These are phyloP conservation scores for Kwoniella heveanensis DNA, from an alignment of 768 basidiomycete genomes.

Conservation along the genomic window DNA sequence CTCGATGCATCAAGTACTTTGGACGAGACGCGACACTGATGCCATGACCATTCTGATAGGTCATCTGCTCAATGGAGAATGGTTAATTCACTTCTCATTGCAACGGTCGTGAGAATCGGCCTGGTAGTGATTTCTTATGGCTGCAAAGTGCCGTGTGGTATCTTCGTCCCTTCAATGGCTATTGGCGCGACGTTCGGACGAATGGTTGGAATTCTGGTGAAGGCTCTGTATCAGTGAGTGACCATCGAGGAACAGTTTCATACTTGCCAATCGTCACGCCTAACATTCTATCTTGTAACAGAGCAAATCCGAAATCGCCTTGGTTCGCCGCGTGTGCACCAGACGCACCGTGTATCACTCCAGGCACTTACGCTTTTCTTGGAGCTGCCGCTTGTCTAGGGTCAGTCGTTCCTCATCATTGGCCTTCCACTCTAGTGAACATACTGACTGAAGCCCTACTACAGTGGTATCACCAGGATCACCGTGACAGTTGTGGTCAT, in stretches of 20 bases:
- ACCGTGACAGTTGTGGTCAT: slow-evolving; percentile 98
- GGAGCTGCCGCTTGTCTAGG: slow-evolving; percentile 95
- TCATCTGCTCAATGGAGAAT: slow-evolving; percentile 90
- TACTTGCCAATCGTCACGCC: too few relatives aligned
- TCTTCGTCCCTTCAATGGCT: slow-evolving; percentile 99
- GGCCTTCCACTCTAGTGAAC: neutral
- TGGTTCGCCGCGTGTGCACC: slow-evolving; percentile 89
- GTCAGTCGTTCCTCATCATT: slow-evolving; percentile 57
- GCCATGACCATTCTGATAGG: slow-evolving; percentile 59
- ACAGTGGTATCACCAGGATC: slow-evolving; percentile 91
- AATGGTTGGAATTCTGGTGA: slow-evolving; percentile 95
- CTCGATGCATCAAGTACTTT: too few relatives aligned
- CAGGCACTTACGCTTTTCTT: slow-evolving; percentile 95
- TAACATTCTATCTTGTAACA: slow-evolving; percentile 56
- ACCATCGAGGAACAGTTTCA: neutral
- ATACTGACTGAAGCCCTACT: neutral
- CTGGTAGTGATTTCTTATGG: slow-evolving; percentile 93
- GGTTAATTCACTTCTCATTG: slow-evolving; percentile 86
- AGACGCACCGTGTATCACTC: slow-evolving; percentile 93
- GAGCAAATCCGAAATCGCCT: slow-evolving; percentile 77
- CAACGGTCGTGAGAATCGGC: slow-evolving; percentile 81
- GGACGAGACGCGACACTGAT: too few relatives aligned
- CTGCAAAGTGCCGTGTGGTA: slow-evolving; percentile 93
- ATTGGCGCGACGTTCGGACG: slow-evolving; percentile 95
- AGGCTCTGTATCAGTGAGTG: slow-evolving; percentile 79